Evolutionary conservation across 2,329 filamentous ascomycete genomes (phyloP).

Genomic region (Colletotrichum sp.): DNA sequence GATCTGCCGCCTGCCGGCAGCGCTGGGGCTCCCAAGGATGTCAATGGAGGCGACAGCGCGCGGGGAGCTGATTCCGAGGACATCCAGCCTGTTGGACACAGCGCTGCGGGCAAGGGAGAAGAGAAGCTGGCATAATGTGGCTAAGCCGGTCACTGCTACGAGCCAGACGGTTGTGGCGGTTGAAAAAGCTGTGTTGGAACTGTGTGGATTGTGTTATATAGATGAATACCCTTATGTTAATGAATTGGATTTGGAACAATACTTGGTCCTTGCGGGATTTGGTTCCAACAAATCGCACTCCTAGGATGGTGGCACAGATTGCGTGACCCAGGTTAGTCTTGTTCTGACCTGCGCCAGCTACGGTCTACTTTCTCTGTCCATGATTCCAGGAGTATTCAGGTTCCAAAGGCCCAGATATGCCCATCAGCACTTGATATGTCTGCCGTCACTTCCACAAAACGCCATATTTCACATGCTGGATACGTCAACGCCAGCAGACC

Average conservation of each 20-base stretch:
- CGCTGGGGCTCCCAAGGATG: neutral
- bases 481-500: neutral
- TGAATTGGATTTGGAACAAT: neutral
- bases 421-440: neutral
- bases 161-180: too few relatives aligned
- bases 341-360: neutral
- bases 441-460: neutral
- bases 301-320: neutral
- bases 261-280: neutral
- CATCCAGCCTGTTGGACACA: slow-evolving; percentile 6
- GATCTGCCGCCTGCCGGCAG: neutral
- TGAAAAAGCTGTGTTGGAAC: neutral
- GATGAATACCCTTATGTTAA: neutral
- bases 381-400: neutral
- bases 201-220: neutral
- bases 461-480: neutral
- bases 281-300: neutral
- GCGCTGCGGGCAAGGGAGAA: slow-evolving; percentile 3
- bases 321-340: neutral
- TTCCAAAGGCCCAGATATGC: neutral
- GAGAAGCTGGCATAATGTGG: slow-evolving; percentile 10
- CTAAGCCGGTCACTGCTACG: neutral
- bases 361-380: neutral
- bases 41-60: slow-evolving; percentile 15
- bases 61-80: slow-evolving; percentile 20